phyloP scores from a whole-genome alignment of 106 monocot genomes.

The Vanilla planifolia region DNA sequence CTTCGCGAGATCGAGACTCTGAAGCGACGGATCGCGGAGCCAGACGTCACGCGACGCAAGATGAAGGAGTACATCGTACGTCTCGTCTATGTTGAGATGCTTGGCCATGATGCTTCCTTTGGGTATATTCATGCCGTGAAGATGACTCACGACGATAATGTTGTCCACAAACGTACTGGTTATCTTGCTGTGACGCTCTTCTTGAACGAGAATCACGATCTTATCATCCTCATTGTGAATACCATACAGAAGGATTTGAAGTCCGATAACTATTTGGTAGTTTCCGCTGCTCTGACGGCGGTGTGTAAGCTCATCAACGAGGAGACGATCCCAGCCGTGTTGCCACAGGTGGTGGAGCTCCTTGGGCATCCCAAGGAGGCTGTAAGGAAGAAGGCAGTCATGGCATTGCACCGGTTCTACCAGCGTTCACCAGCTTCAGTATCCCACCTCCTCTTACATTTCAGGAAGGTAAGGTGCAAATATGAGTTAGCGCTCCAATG shows the following conservation, averaged over 20 bases:
- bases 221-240: slow-evolving; percentile 93
- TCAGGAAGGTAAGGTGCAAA: slow-evolving; percentile 59
- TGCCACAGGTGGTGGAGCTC: slow-evolving; percentile 95
- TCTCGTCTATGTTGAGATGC: slow-evolving; percentile 96
- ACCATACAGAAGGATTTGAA: slow-evolving; percentile 96
- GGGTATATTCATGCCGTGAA: slow-evolving; percentile 99
- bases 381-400: slow-evolving; percentile 91
- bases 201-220: slow-evolving; percentile 85
- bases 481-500: not conserved
- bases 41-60: slow-evolving; percentile 73
- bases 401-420: slow-evolving; percentile 94
- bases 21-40: slow-evolving; percentile 75
- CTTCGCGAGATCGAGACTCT: slow-evolving; percentile 76
- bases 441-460: slow-evolving; percentile 68
- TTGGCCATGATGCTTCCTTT: slow-evolving; percentile 97
- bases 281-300: slow-evolving; percentile 74
- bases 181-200: slow-evolving; percentile 95
- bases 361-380: slow-evolving; percentile 82
- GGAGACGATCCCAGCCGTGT: slow-evolving; percentile 95
- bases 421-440: slow-evolving; percentile 63
- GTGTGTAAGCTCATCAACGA: slow-evolving; percentile 90
- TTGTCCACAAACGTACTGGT: slow-evolving; percentile 79
- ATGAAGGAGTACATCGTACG: slow-evolving; percentile 98
- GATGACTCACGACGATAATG: slow-evolving; percentile 89
- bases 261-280: slow-evolving; percentile 86